Evolutionary conservation across 768 basidiomycete genomes (phyloP).

Genomic region (Pleurotus tuber-regium): DNA sequence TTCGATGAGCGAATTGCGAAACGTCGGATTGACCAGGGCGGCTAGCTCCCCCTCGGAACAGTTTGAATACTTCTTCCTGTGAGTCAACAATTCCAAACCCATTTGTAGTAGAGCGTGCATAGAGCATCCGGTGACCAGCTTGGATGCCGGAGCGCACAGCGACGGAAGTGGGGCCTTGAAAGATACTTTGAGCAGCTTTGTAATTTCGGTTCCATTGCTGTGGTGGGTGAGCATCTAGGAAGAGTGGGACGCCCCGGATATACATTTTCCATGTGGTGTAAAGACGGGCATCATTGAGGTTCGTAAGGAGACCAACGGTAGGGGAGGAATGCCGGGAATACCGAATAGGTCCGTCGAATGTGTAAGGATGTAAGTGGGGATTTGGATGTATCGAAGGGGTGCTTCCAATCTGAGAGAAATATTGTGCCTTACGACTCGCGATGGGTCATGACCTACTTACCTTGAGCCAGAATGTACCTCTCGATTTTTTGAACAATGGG

Average conservation of each 20-base stretch:
- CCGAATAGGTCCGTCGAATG: slow-evolving; percentile 72
- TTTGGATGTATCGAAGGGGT: slow-evolving; percentile 38
- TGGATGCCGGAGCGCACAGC: slow-evolving; percentile 70
- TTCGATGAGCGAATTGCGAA: slow-evolving; percentile 38
- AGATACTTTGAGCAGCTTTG: slow-evolving; percentile 71
- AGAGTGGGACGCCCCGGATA: slow-evolving; percentile 53
- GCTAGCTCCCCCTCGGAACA: slow-evolving; percentile 53
- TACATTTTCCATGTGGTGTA: slow-evolving; percentile 83
- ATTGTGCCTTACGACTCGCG: slow-evolving; percentile 20
- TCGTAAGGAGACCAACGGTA: slow-evolving; percentile 62
- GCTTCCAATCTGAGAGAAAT: slow-evolving; percentile 48
- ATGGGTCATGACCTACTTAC: slow-evolving; percentile 27
- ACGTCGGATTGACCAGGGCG: slow-evolving; percentile 11
- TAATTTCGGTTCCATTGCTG: slow-evolving; percentile 71
- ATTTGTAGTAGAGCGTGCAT: slow-evolving; percentile 64
- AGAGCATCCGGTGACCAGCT: slow-evolving; percentile 71
- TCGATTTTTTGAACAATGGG: slow-evolving; percentile 40
- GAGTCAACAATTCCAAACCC: slow-evolving; percentile 57
- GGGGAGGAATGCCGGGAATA: slow-evolving; percentile 73
- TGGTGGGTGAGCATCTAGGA: slow-evolving; percentile 50
- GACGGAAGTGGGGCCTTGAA: slow-evolving; percentile 57
- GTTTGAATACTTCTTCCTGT: slow-evolving; percentile 42
- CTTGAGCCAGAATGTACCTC: slow-evolving; percentile 72
- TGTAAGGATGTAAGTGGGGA: slow-evolving; percentile 47
- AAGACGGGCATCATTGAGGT: slow-evolving; percentile 56